These are phyloP conservation scores for Cyclanthera cordifolia DNA, from an alignment of 306 rosid species.

Conservation along the genomic window DNA sequence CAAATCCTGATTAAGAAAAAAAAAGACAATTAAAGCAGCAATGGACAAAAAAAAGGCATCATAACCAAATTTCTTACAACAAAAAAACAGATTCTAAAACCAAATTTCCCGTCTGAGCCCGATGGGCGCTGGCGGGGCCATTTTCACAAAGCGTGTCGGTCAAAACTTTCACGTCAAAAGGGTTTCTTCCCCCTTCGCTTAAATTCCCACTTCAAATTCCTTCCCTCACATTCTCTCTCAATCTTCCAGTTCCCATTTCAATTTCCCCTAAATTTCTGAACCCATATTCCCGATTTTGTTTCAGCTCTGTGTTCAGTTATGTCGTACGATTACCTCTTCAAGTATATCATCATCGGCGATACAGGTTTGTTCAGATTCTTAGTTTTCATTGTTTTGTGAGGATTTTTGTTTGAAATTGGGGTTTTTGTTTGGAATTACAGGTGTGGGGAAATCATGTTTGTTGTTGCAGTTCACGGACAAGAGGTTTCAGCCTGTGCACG, in stretches of 20 bases:
- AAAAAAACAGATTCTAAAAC: too few relatives aligned
- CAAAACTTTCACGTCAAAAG: too few relatives aligned
- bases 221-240: not conserved
- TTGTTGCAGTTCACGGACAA: slow-evolving; percentile 91
- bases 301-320: slow-evolving; percentile 25
- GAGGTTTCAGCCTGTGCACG: slow-evolving; percentile 96
- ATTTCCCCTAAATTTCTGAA: not conserved
- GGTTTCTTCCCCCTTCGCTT: too few relatives aligned
- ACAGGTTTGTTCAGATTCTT: slow-evolving; percentile 37
- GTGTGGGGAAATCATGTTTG: slow-evolving; percentile 92
- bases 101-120: too few relatives aligned
- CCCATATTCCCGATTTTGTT: not conserved
- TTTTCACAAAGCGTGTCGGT: too few relatives aligned
- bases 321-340: slow-evolving; percentile 96
- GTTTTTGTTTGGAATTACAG: slow-evolving; percentile 20
- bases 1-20: too few relatives aligned
- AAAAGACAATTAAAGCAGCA: too few relatives aligned
- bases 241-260: not conserved
- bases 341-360: slow-evolving; percentile 97
- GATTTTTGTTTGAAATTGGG: not conserved
- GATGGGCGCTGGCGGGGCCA: too few relatives aligned
- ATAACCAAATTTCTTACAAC: too few relatives aligned
- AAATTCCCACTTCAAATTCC: not conserved
- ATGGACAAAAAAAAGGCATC: too few relatives aligned
- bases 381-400: not conserved